A percentile compares a stretch with the other conserved stretches of the same genome.
Conservation (phyloP, 768 basidiomycete species). For the Calocybe indica region DNA sequence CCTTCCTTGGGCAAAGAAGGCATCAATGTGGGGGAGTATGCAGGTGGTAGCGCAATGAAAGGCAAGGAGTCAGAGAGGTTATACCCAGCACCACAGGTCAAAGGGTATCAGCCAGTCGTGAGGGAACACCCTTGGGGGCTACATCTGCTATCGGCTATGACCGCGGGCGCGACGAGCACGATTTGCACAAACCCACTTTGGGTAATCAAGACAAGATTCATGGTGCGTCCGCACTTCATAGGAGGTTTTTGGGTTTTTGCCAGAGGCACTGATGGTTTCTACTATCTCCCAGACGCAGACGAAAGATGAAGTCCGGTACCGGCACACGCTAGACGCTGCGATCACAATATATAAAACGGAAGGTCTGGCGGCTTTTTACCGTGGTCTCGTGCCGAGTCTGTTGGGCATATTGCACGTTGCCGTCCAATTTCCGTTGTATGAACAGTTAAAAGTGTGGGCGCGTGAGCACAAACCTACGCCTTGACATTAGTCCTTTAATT, state of each 20-base stretch:
- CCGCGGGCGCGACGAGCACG: conserved; percentile 89
- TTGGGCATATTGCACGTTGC: conserved; percentile 93
- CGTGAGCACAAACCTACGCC: conserved; percentile 47
- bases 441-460: conserved; percentile 80
- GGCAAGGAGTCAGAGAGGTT: conserved; percentile 35
- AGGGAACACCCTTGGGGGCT: conserved; percentile 82
- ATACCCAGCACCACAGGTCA: conserved; percentile 79
- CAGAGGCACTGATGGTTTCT: conserved; percentile 6
- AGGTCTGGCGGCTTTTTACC: conserved; percentile 86
- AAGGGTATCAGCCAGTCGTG: conserved; percentile 77
- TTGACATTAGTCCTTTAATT: background rate
- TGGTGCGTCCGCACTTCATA: conserved; percentile 48
- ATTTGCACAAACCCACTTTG: conserved; percentile 93
- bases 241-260: background rate
- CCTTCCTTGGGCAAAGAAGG: conserved; percentile 37
- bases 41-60: conserved; percentile 2
- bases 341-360: conserved; percentile 86
- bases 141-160: conserved; percentile 94
- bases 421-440: conserved; percentile 96
- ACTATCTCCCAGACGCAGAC: conserved; percentile 68
- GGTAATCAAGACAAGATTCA: conserved; percentile 99
- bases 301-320: conserved; percentile 70
- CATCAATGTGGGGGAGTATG: background rate
- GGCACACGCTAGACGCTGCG: conserved; percentile 87
- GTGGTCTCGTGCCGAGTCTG: conserved; percentile 87